Evolutionary conservation across 2,329 filamentous ascomycete genomes (phyloP).

Genomic region (Beauveria bassiana): DNA sequence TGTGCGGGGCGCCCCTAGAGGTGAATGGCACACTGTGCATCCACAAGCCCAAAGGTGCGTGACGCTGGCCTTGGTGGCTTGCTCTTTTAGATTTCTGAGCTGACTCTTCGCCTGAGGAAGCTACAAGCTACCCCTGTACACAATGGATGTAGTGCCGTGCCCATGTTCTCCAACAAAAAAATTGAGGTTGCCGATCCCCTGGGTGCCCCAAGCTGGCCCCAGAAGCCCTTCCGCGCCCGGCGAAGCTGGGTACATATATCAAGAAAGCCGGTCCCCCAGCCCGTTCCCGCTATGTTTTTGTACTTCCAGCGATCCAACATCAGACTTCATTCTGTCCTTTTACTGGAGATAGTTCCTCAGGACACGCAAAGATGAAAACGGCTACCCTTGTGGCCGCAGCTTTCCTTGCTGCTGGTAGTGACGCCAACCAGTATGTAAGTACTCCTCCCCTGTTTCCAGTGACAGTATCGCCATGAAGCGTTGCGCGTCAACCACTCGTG

Average conservation of each 20-base stretch:
- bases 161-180: conserved; percentile 1
- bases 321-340: neutral
- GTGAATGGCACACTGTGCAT: neutral
- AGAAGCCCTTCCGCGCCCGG: neutral
- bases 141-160: neutral
- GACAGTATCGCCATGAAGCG: neutral
- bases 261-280: conserved; percentile 7
- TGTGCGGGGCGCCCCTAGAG: neutral
- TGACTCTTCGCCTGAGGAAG: neutral
- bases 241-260: conserved; percentile 5
- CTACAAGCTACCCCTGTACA: neutral
- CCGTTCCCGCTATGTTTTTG: neutral
- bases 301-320: conserved; percentile 4
- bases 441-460: conserved; percentile 6
- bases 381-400: conserved; percentile 23
- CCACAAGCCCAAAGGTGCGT: neutral
- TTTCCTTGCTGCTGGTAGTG: conserved; percentile 22
- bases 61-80: neutral
- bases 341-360: neutral
- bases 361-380: conserved; percentile 25
- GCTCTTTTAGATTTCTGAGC: conserved; percentile 4
- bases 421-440: conserved; percentile 17
- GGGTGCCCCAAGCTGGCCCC: neutral
- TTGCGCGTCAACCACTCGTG: no score
- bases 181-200: neutral